A percentile compares a stretch with the other conserved stretches of the same genome.
Conservation (phyloP, 805 yeast species). For the Barnettozyma populi region DNA sequence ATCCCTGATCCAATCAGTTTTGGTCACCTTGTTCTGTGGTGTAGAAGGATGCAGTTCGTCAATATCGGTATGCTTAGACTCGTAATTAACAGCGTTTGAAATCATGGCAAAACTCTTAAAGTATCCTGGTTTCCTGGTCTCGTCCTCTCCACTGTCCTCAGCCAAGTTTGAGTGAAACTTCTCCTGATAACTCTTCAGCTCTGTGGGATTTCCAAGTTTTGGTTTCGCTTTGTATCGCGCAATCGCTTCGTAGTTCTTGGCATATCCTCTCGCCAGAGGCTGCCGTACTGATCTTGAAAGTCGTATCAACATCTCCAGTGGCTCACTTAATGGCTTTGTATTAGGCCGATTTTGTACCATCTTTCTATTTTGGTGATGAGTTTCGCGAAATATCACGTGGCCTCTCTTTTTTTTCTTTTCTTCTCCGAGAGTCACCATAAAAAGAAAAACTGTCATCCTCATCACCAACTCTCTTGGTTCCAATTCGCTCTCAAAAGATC, state of each 20-base stretch:
- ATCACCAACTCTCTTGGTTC: background rate
- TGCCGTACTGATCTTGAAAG: background rate
- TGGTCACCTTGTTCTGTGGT: slow-evolving; percentile 7
- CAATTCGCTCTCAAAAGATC: background rate
- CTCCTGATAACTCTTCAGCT: slow-evolving; percentile 3
- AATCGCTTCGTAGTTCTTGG: background rate
- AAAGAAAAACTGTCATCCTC: background rate
- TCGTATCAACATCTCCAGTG: background rate
- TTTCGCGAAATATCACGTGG: background rate
- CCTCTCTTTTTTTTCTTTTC: too few relatives aligned
- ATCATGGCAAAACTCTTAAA: slow-evolving; percentile 11
- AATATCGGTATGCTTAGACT: slow-evolving; percentile 12
- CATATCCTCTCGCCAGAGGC: background rate
- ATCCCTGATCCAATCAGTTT: slow-evolving; percentile 12
- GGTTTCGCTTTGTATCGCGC: slow-evolving; percentile 4
- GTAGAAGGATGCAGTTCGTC: slow-evolving; percentile 15
- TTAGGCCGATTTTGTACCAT: too few relatives aligned
- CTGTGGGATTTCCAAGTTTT: slow-evolving; percentile 9
- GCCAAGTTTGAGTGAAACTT: background rate
- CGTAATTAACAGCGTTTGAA: slow-evolving; percentile 8
- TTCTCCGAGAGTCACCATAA: background rate
- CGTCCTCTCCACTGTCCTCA: background rate
- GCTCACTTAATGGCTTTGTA: background rate
- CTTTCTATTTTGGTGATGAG: background rate
- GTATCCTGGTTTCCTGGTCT: background rate